These are phyloP conservation scores for Alternaria dauci DNA, from an alignment of 2,329 filamentous ascomycete species.

Conservation along the genomic window DNA sequence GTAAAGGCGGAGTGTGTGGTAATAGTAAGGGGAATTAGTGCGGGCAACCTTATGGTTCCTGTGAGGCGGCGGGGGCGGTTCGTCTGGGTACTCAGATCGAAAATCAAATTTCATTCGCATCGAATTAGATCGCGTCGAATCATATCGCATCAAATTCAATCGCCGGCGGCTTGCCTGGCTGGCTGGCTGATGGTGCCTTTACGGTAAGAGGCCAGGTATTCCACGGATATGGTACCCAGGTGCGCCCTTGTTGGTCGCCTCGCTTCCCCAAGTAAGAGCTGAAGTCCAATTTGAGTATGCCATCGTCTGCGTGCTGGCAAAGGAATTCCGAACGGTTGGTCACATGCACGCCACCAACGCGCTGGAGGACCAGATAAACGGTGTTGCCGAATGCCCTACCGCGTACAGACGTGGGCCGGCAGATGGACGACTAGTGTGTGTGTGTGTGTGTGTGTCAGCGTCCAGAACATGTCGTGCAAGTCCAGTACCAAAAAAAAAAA, in stretches of 20 bases:
- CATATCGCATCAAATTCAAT: too few relatives aligned
- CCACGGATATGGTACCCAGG: background rate
- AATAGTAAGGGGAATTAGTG: background rate
- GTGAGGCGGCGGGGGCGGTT: background rate
- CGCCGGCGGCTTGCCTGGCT: too few relatives aligned
- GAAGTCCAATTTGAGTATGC: background rate
- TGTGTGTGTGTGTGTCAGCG: too few relatives aligned
- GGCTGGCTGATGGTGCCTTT: background rate
- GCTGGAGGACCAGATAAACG: background rate
- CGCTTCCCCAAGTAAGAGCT: background rate
- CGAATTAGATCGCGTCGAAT: background rate
- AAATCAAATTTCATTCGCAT: background rate
- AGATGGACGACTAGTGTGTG: background rate
- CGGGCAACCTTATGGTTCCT: background rate
- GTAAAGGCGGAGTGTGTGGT: background rate
- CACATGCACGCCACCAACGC: constrained; percentile 4
- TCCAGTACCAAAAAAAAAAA: background rate
- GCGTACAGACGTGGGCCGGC: background rate
- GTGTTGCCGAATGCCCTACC: background rate
- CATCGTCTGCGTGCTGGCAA: background rate
- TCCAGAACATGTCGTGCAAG: background rate
- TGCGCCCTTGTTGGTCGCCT: background rate
- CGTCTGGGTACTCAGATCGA: background rate
- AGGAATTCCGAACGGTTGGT: constrained; percentile 7
- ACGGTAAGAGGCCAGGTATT: too few relatives aligned